Evolutionary conservation across 306 rosid genomes (phyloP).

Genomic region (Medicago arabica): DNA sequence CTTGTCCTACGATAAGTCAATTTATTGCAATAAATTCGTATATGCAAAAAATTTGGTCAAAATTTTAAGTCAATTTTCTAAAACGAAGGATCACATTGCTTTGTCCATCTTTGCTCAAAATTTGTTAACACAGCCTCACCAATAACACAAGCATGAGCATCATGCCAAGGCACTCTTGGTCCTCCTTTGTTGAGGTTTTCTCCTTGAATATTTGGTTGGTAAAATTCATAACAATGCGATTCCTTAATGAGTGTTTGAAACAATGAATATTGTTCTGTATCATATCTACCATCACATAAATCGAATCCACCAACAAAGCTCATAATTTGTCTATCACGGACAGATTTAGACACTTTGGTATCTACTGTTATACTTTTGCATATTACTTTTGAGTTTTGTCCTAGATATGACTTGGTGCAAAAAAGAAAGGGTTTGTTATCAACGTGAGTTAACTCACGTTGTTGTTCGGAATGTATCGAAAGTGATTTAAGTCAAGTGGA

Average conservation of each 20-base stretch:
- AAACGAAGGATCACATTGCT: slow-evolving; percentile 70
- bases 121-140: slow-evolving; percentile 83
- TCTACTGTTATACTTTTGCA: slow-evolving; percentile 73
- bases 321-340: slow-evolving; percentile 61
- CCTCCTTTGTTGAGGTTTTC: slow-evolving; percentile 80
- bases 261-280: slow-evolving; percentile 83
- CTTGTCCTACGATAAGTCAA: no score
- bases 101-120: slow-evolving; percentile 90
- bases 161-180: slow-evolving; percentile 95
- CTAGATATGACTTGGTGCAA: no score
- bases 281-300: slow-evolving; percentile 85
- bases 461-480: no score
- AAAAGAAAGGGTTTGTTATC: no score
- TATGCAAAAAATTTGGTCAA: no score
- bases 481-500: no score
- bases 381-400: slow-evolving; percentile 81
- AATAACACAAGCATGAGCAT: slow-evolving; percentile 81
- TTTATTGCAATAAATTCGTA: no score
- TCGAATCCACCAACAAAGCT: slow-evolving; percentile 90
- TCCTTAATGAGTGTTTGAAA: slow-evolving; percentile 72
- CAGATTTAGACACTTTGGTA: slow-evolving; percentile 45
- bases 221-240: slow-evolving; percentile 72
- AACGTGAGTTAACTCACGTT: no score
- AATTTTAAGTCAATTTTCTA: no score
- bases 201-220: slow-evolving; percentile 74